Percentiles rank a stretch among this genome's conserved stretches.
phyloP scores from a whole-genome alignment of 257 asterid genomes.

The Paraleonurus japonicus region DNA sequence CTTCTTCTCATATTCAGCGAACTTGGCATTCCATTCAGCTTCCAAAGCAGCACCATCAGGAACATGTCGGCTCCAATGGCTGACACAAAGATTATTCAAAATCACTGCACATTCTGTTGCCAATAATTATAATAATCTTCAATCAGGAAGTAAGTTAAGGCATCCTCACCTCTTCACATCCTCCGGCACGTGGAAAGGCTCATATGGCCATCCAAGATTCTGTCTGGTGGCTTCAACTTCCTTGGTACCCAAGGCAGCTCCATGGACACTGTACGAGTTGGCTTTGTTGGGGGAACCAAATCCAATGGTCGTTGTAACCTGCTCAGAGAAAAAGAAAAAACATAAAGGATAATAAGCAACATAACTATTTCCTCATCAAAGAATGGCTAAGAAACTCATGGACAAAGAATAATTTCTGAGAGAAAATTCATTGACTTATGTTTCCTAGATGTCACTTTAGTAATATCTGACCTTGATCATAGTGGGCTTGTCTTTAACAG shows the following conservation, averaged over 20 bases:
- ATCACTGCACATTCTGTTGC: slow-evolving; percentile 22
- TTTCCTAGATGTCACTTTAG: slow-evolving; percentile 16
- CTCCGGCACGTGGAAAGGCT: slow-evolving; percentile 81
- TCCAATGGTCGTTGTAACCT: slow-evolving; percentile 85
- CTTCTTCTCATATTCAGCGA: slow-evolving; percentile 84
- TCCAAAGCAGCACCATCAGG: slow-evolving; percentile 82
- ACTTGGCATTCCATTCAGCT: slow-evolving; percentile 91
- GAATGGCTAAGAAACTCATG: neutral
- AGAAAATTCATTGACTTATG: neutral
- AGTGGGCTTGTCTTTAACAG: slow-evolving; percentile 93
- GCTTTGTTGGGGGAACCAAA: slow-evolving; percentile 83
- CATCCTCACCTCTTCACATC: slow-evolving; percentile 78
- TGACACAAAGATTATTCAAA: slow-evolving; percentile 27
- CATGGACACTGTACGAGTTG: slow-evolving; percentile 83
- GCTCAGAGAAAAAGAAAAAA: slow-evolving; percentile 9
- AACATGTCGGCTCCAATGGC: slow-evolving; percentile 89
- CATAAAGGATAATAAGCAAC: slow-evolving; percentile 8
- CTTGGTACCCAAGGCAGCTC: slow-evolving; percentile 80
- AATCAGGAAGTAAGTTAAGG: slow-evolving; percentile 4
- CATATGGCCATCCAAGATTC: slow-evolving; percentile 93
- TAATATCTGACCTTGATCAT: slow-evolving; percentile 58
- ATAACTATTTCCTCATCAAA: slow-evolving; percentile 1
- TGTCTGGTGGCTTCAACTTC: slow-evolving; percentile 98
- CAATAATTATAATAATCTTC: neutral
- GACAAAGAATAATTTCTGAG: neutral